These are phyloP conservation scores for Candida peoriensis DNA, from an alignment of 805 yeast species.

Conservation along the genomic window DNA sequence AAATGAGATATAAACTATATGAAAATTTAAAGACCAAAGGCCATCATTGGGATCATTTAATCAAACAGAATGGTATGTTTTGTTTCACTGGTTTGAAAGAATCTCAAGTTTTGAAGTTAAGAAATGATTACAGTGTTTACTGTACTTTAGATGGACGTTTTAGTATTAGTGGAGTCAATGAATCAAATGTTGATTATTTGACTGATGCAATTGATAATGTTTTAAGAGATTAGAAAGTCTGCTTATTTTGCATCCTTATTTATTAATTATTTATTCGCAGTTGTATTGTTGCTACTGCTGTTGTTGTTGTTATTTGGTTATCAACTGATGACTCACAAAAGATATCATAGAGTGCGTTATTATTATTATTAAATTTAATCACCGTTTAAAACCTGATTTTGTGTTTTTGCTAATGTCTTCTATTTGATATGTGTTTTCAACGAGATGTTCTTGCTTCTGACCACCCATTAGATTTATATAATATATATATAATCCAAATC, in stretches of 20 bases:
- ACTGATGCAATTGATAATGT: conserved; percentile 51
- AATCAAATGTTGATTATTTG: conserved; percentile 69
- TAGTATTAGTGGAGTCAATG: conserved; percentile 84
- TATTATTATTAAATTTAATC: too few species aligned
- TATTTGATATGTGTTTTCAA: too few species aligned
- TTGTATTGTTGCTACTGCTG: not conserved
- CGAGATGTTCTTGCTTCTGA: too few species aligned
- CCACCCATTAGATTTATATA: too few species aligned
- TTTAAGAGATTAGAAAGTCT: conserved; percentile 30
- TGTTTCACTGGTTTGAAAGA: conserved; percentile 79
- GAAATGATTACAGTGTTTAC: conserved; percentile 71
- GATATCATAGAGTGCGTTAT: not conserved
- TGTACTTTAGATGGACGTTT: conserved; percentile 89
- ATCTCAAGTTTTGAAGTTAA: conserved; percentile 66
- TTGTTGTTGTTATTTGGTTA: not conserved
- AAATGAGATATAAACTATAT: conserved; percentile 63
- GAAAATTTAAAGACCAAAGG: conserved; percentile 49
- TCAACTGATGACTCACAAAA: not conserved
- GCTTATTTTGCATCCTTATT: not conserved
- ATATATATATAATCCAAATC: too few species aligned
- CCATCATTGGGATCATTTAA: conserved; percentile 80
- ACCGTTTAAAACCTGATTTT: too few species aligned
- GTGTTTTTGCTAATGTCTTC: too few species aligned
- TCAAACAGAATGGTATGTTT: conserved; percentile 94
- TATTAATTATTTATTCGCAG: not conserved